Conservation (phyloP, 768 basidiomycete species). For the Suillus occidentalis region DNA sequence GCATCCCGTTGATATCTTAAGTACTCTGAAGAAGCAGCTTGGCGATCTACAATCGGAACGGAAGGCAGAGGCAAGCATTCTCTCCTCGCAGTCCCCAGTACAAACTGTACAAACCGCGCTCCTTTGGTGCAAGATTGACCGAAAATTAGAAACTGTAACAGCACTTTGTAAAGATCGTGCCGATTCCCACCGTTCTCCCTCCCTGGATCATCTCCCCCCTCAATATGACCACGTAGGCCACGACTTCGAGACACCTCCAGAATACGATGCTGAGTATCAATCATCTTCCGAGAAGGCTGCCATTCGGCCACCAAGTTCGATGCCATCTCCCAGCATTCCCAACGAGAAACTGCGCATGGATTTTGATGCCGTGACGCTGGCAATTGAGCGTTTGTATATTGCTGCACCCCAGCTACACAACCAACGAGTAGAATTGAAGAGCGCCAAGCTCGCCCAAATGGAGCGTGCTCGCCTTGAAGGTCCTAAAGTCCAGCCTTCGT, state of each 20-base stretch:
- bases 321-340: slow-evolving; percentile 17
- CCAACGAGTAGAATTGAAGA: slow-evolving; percentile 89
- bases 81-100: slow-evolving; percentile 34
- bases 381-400: slow-evolving; percentile 86
- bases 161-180: slow-evolving; percentile 65
- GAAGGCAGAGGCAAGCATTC: neutral
- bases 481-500: slow-evolving; percentile 17
- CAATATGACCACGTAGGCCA: slow-evolving; percentile 47
- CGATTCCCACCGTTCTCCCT: slow-evolving; percentile 5
- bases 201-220: slow-evolving; percentile 44
- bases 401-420: slow-evolving; percentile 88
- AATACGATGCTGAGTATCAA: slow-evolving; percentile 20
- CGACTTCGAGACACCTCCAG: slow-evolving; percentile 25
- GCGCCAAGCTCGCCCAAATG: slow-evolving; percentile 67
- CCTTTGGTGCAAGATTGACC: slow-evolving; percentile 74
- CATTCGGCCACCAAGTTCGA: slow-evolving; percentile 12
- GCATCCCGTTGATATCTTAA: slow-evolving; percentile 45
- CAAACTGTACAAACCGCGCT: slow-evolving; percentile 59
- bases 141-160: slow-evolving; percentile 68
- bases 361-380: slow-evolving; percentile 79
- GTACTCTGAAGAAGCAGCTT: slow-evolving; percentile 65
- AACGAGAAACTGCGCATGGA: slow-evolving; percentile 59
- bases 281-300: slow-evolving; percentile 12
- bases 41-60: slow-evolving; percentile 56
- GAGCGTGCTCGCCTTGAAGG: slow-evolving; percentile 62